Evolutionary conservation across 805 yeast genomes (phyloP).

Genomic region (Pichia insulana): DNA sequence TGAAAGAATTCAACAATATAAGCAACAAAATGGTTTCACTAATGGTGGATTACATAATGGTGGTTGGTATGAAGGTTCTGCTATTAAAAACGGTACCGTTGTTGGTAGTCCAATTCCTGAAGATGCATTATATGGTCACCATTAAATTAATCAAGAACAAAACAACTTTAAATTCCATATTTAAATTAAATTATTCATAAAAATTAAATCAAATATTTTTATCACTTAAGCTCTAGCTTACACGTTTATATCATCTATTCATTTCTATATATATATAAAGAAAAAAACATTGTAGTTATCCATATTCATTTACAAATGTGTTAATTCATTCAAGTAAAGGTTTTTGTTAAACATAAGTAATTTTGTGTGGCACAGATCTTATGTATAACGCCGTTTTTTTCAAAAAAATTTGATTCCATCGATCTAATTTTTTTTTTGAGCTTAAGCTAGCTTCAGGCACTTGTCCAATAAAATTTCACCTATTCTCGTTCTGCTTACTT

Average conservation of each 20-base stretch:
- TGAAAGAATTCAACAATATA: constrained; percentile 62
- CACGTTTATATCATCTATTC: neutral
- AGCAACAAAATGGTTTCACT: constrained; percentile 32
- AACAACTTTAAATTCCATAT: neutral
- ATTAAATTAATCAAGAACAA: constrained; percentile 5
- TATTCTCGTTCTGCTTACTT: neutral
- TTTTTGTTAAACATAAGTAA: too few relatives aligned
- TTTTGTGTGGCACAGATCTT: too few relatives aligned
- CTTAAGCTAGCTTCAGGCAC: too few relatives aligned
- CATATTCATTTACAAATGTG: neutral
- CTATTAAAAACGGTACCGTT: constrained; percentile 54
- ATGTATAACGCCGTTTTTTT: too few relatives aligned
- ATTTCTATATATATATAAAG: neutral
- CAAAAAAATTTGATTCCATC: too few relatives aligned
- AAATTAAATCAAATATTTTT: neutral
- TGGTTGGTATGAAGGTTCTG: constrained; percentile 67
- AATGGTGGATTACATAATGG: constrained; percentile 42
- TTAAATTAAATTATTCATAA: neutral
- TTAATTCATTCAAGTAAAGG: too few relatives aligned
- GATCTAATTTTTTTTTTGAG: too few relatives aligned
- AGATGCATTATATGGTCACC: constrained; percentile 28
- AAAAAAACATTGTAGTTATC: neutral
- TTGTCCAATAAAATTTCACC: too few relatives aligned
- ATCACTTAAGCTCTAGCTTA: neutral
- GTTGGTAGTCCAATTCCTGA: constrained; percentile 50